A percentile compares a stretch with the other conserved stretches of the same genome.
These are phyloP conservation scores for Fusarium sp. DNA, from an alignment of 2,329 filamentous ascomycete genomes.

Conservation along the genomic window DNA sequence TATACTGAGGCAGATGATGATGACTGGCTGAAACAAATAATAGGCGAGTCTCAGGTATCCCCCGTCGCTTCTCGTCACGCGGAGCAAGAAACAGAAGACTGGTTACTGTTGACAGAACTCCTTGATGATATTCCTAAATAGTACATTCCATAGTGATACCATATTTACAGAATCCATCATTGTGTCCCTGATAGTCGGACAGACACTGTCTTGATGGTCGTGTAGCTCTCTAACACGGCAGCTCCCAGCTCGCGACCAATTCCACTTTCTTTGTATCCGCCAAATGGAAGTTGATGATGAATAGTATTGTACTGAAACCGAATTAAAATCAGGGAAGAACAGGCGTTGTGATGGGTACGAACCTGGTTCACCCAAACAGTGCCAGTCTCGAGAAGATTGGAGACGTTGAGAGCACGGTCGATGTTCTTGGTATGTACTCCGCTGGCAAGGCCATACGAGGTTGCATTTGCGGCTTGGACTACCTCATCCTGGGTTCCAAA, in stretches of 20 bases:
- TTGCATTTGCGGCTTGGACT: fast-evolving
- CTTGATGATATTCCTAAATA: not conserved
- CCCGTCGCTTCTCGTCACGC: not conserved
- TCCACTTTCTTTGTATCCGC: not conserved
- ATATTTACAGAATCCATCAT: fast-evolving
- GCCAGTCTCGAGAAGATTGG: not conserved
- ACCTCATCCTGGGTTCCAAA: not conserved
- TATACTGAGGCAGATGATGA: not conserved
- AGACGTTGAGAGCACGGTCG: not conserved
- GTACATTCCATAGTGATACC: not conserved
- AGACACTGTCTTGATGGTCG: not conserved
- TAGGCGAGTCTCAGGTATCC: fast-evolving
- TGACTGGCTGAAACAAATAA: not conserved
- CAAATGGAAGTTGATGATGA: not conserved
- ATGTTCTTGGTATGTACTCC: not conserved
- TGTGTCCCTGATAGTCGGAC: not conserved
- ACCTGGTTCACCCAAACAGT: not conserved
- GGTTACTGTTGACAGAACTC: not conserved
- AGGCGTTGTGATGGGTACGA: fast-evolving
- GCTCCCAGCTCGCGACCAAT: not conserved
- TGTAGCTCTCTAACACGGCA: not conserved
- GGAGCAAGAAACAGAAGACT: not conserved
- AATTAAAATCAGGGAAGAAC: too few species aligned
- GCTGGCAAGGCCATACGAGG: not conserved
- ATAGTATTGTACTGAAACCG: not conserved